Evolutionary conservation across 148 eudicot genomes (phyloP).

Genomic region (Beta vulgaris): DNA sequence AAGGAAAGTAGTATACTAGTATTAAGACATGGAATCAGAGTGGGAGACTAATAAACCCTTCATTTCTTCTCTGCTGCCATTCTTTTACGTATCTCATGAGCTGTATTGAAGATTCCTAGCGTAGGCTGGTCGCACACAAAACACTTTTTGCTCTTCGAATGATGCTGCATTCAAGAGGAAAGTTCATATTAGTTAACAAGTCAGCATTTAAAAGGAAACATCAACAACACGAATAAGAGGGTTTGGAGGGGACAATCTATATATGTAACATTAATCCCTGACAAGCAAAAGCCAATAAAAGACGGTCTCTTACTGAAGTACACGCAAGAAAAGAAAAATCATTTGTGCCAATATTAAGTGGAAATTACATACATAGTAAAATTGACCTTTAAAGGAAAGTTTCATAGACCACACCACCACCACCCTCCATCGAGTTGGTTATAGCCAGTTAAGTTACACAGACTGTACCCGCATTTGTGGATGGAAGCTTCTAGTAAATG

Average conservation of each 20-base stretch:
- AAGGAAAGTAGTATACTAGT: too few relatives aligned
- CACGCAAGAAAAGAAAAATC: background rate
- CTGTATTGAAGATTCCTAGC: slow-evolving; percentile 76
- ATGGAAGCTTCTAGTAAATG: background rate
- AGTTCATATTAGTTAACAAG: background rate
- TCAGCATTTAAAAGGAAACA: background rate
- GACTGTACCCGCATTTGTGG: background rate
- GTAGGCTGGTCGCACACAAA: slow-evolving; percentile 81
- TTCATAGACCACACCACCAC: background rate
- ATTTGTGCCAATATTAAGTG: too few relatives aligned
- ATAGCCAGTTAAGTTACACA: background rate
- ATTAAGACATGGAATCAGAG: background rate
- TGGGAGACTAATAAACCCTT: slow-evolving; percentile 10
- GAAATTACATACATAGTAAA: background rate
- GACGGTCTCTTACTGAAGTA: too few relatives aligned
- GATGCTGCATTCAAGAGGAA: slow-evolving; percentile 58
- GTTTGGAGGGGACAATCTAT: too few relatives aligned
- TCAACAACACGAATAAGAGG: background rate
- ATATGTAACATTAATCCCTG: too few relatives aligned
- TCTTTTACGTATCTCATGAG: slow-evolving; percentile 70
- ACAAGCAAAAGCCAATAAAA: background rate
- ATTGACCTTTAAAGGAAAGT: background rate
- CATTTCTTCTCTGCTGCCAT: slow-evolving; percentile 53
- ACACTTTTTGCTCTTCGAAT: slow-evolving; percentile 75
- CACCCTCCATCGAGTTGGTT: background rate